phyloP scores from a whole-genome alignment of 352 stramenopile genomes.

The Phytopythium mirpurense region DNA sequence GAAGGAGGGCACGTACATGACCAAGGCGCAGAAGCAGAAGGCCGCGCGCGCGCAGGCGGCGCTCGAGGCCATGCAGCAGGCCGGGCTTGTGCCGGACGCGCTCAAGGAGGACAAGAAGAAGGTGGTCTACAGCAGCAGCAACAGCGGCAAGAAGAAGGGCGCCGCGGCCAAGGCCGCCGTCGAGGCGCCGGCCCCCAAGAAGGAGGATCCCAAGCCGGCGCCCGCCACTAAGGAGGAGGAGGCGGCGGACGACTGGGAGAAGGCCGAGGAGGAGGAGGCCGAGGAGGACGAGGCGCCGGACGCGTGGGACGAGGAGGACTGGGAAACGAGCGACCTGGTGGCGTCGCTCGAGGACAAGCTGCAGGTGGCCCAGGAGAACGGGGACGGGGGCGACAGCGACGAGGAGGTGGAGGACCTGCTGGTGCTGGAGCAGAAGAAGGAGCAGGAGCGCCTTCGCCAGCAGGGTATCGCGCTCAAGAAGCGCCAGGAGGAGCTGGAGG shows the following conservation, averaged over 20 bases:
- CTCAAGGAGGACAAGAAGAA: constrained; percentile 83
- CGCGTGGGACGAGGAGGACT: constrained; percentile 82
- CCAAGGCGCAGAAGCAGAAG: constrained; percentile 97
- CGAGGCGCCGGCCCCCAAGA: constrained; percentile 31
- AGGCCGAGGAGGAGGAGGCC: constrained; percentile 32
- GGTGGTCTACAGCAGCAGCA: constrained; percentile 89
- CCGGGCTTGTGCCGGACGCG: constrained; percentile 74
- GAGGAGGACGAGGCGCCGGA: constrained; percentile 58
- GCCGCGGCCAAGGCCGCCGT: constrained; percentile 25
- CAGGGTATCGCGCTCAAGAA: constrained; percentile 94
- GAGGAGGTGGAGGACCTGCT: constrained; percentile 94
- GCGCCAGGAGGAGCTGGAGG: constrained; percentile 85
- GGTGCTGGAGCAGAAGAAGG: constrained; percentile 92
- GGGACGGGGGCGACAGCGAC: constrained; percentile 25
- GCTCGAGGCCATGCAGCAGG: constrained; percentile 90
- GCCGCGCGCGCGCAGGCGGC: constrained; percentile 81
- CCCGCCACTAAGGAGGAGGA: constrained; percentile 48
- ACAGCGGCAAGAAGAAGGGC: constrained; percentile 76
- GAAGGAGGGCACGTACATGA: constrained; percentile 98
- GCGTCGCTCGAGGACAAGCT: constrained; percentile 80
- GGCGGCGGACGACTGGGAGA: constrained; percentile 67
- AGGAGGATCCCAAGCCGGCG: constrained; percentile 24
- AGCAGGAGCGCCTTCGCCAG: constrained; percentile 88
- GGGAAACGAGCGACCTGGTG: constrained; percentile 71
- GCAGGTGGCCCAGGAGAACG: constrained; percentile 39